Percentiles rank a stretch among this genome's conserved stretches.
Conservation (phyloP, 1,284 basidiomycete genomes). For the Irpex sp. region DNA sequence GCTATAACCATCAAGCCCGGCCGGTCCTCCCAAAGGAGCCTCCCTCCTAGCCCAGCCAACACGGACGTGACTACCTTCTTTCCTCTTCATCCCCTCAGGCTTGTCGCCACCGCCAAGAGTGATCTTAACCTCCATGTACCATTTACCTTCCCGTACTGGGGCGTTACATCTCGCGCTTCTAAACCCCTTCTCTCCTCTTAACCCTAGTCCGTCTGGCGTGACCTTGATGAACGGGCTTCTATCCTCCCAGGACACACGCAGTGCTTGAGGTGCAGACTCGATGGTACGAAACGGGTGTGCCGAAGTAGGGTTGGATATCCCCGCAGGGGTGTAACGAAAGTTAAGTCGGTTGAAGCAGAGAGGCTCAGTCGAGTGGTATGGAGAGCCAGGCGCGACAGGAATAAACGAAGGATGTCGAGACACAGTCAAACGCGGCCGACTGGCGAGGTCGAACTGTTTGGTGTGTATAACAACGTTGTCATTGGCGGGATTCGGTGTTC, state of each 20-base stretch:
- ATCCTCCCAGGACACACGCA: constrained; percentile 85
- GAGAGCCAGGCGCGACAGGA: constrained; percentile 49
- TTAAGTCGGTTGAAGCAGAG: constrained; percentile 72
- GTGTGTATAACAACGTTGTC: constrained; percentile 53
- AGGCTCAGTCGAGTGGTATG: constrained; percentile 63
- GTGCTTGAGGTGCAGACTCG: constrained; percentile 64
- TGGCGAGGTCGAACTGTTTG: constrained; percentile 55
- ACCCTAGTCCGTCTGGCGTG: constrained; percentile 74
- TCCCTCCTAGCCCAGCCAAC: constrained; percentile 93
- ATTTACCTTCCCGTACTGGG: constrained; percentile 85
- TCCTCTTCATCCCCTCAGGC: constrained; percentile 39
- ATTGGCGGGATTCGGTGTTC: constrained; percentile 22
- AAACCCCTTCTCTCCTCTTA: constrained; percentile 87
- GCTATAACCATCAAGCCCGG: constrained; percentile 90
- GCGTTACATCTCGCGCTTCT: constrained; percentile 88
- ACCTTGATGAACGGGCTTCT: constrained; percentile 78
- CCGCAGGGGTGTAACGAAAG: constrained; percentile 81
- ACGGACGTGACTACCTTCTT: constrained; percentile 80
- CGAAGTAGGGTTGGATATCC: constrained; percentile 61
- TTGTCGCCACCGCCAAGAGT: constrained; percentile 73
- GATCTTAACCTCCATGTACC: constrained; percentile 92
- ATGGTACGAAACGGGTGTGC: constrained; percentile 71
- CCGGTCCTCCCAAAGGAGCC: constrained; percentile 88
- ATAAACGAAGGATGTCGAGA: constrained; percentile 69
- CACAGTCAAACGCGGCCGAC: constrained; percentile 62